Evolutionary conservation across 179 eudicot genomes (phyloP), one percentile per base, ranked within the genome.

Genomic region (Drosera spatulata): DNA sequence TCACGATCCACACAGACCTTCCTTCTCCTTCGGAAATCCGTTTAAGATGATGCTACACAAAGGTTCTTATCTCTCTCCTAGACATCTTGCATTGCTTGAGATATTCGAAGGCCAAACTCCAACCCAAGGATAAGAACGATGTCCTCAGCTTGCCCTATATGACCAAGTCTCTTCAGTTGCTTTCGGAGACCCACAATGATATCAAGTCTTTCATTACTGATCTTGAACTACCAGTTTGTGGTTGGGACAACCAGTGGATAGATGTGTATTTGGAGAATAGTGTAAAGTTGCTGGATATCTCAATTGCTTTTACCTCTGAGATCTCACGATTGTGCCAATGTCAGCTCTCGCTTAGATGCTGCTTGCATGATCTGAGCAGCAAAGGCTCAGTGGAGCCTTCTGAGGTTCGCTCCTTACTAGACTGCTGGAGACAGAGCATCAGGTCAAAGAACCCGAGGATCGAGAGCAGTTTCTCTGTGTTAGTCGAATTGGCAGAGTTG

Each of bases 231-330:
- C 97, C 97, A 5, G 82, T 88, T 1, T 59, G 50, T 56, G 82
- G 85, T 48, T 88, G 97, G 97, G 94, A 91, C 62, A 83, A 83
- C 61, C 87, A 85, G 58, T 91, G 96, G 97, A 72, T 88, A 41
- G 86, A 86, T 65, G 69, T 85, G 12, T 88, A 85, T 71, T 66
- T 88, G 75, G 84, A 80, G 73, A 82, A 83, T 50, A 91, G 80
- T 60, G 85, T 84, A 56, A 85, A 83, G 61, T 60, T 91, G 76
- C 83, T 91, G 15, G 97, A 91, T 68, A 68, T 88, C 43, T 83
- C 88, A 72, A 83, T 70, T 73, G 91, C 86, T 61, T 73, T 88
- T 59, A 77, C 79, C 69, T 81, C 96, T 22, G 91, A 88, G 72
- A 74, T 88, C 41, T 80, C 88, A 7, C 73, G 83, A 37, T 61